phyloP scores from a whole-genome alignment of 805 yeast species.

The Clavispora vitiphila region DNA sequence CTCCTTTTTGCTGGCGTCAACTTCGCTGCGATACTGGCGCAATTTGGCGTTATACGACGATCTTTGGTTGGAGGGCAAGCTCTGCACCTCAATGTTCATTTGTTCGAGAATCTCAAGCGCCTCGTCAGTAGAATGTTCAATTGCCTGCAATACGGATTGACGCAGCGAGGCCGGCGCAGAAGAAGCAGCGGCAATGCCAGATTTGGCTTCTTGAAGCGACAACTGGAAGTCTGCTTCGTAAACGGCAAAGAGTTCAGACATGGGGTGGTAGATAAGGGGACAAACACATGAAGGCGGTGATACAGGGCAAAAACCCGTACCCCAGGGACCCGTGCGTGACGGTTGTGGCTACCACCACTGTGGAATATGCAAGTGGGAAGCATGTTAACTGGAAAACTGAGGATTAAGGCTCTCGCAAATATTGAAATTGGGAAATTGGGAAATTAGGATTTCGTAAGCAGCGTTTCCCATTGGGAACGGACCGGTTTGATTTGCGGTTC shows the following conservation, averaged over 20 bases:
- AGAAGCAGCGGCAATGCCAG: slow-evolving; percentile 54
- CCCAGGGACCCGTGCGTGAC: background rate
- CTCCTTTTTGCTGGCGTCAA: slow-evolving; percentile 51
- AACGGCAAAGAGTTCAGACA: slow-evolving; percentile 53
- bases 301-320: background rate
- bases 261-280: background rate
- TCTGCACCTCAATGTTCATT: slow-evolving; percentile 80
- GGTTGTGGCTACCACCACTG: too few species aligned
- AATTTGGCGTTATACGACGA: slow-evolving; percentile 69
- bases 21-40: slow-evolving; percentile 62
- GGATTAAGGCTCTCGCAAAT: too few species aligned
- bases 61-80: slow-evolving; percentile 70
- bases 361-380: too few species aligned
- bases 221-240: slow-evolving; percentile 72
- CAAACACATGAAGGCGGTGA: background rate
- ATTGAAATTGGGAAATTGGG: too few species aligned
- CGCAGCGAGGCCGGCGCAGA: slow-evolving; percentile 49
- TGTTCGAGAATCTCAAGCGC: slow-evolving; percentile 78
- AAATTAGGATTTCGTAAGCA: too few species aligned
- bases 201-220: slow-evolving; percentile 63
- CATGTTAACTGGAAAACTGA: too few species aligned
- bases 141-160: slow-evolving; percentile 49
- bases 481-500: too few species aligned
- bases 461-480: too few species aligned
- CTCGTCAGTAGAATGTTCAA: slow-evolving; percentile 72